Conservation (phyloP, 108 stramenopile genomes). For the Bacterosira constricta region DNA sequence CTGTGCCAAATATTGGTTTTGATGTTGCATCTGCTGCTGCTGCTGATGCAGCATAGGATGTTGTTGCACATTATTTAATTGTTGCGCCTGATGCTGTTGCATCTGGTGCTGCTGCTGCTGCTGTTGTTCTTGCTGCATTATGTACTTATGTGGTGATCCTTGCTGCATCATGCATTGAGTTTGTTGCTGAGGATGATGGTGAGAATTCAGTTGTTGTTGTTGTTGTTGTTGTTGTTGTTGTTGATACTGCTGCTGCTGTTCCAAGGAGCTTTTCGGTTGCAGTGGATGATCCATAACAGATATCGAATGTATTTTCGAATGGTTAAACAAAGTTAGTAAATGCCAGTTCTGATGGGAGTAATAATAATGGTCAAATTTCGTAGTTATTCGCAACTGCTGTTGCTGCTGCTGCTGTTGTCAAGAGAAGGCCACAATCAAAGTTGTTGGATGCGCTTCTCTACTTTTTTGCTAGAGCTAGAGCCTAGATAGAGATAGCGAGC, state of each 20-base stretch:
- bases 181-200: not conserved
- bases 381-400: no score
- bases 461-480: no score
- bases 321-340: no score
- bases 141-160: not conserved
- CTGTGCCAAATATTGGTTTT: not conserved
- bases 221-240: not conserved
- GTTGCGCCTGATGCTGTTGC: not conserved
- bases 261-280: no score
- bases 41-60: not conserved
- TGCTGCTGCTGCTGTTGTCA: no score
- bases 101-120: not conserved
- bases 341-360: not conserved
- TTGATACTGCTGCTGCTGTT: not conserved
- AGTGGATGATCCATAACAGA: not conserved
- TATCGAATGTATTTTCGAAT: no score
- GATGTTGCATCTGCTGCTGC: not conserved
- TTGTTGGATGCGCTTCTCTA: no score
- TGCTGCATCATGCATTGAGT: not conserved
- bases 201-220: not conserved
- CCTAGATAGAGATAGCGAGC: not conserved
- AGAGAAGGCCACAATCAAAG: no score
- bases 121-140: not conserved
- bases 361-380: no score
- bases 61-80: not conserved